Conservation (phyloP, 768 basidiomycete genomes). For the Mycena vitilis region DNA sequence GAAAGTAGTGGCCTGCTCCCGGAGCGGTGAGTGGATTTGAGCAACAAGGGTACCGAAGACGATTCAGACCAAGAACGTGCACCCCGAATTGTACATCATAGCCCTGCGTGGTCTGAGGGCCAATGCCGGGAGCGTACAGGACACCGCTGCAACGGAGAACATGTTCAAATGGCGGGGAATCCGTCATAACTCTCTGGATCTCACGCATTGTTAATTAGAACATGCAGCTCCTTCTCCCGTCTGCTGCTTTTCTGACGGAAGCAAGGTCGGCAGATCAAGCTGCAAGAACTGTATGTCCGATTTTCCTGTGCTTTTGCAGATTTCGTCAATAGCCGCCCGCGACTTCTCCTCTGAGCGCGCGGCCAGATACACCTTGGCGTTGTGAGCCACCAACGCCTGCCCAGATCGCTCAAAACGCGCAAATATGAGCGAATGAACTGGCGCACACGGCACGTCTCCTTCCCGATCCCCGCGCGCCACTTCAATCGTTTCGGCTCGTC, state of each 20-base stretch:
- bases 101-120: constrained; percentile 44
- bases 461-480: constrained; percentile 34
- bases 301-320: constrained; percentile 56
- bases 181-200: constrained; percentile 5
- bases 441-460: constrained; percentile 39
- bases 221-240: constrained; percentile 46
- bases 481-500: not conserved
- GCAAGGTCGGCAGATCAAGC: constrained; percentile 49
- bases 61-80: constrained; percentile 42
- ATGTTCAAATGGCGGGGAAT: not conserved
- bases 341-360: constrained; percentile 48
- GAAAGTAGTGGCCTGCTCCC: constrained; percentile 45
- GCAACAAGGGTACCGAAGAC: not conserved
- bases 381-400: constrained; percentile 53
- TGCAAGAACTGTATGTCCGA: constrained; percentile 48
- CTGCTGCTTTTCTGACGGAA: constrained; percentile 45
- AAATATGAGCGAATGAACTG: not conserved
- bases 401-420: constrained; percentile 3
- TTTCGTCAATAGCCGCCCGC: constrained; percentile 50
- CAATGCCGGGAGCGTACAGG: constrained; percentile 44
- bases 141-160: constrained; percentile 42
- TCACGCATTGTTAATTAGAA: constrained; percentile 50
- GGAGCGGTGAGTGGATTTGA: constrained; percentile 1
- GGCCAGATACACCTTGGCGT: constrained; percentile 63
- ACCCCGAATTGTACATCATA: constrained; percentile 52